A percentile compares a stretch with the other conserved stretches of the same genome.
Evolutionary conservation across 345 rosid species (phyloP).

Genomic region (Jatropha curcas): DNA sequence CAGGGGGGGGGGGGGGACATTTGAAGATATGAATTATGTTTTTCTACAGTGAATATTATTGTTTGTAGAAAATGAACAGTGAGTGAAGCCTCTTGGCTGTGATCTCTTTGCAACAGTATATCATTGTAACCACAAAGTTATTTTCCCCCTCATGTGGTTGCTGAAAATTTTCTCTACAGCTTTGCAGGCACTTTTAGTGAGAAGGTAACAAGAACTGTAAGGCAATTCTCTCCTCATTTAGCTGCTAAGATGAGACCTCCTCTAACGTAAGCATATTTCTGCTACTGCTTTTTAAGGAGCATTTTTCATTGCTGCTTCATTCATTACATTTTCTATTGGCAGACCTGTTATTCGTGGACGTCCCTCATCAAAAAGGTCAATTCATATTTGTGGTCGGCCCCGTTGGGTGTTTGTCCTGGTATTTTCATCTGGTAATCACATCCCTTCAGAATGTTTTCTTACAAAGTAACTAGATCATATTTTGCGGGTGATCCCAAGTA

Average conservation of each 20-base stretch:
- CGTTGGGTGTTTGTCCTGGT: constrained; percentile 88
- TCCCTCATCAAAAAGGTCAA: constrained; percentile 76
- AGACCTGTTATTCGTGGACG: constrained; percentile 97
- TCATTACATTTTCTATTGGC: constrained; percentile 29
- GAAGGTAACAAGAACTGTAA: constrained; percentile 79
- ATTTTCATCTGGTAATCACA: constrained; percentile 62
- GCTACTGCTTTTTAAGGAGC: background rate
- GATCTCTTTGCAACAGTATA: background rate
- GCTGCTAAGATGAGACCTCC: constrained; percentile 98
- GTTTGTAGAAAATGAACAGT: background rate
- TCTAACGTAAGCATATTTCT: constrained; percentile 51
- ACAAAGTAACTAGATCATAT: background rate
- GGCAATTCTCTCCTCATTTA: constrained; percentile 90
- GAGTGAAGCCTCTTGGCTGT: background rate
- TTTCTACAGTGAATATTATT: background rate
- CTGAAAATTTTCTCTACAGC: constrained; percentile 50
- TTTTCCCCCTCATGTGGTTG: background rate
- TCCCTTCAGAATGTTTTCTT: background rate
- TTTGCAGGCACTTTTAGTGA: constrained; percentile 94
- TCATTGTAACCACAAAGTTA: background rate
- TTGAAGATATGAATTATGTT: background rate
- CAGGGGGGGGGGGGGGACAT: too few relatives aligned
- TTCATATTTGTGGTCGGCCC: constrained; percentile 81
- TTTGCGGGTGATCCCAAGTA: background rate
- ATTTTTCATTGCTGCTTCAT: constrained; percentile 16